These are phyloP conservation scores for Solanum bulbocastanum DNA, from an alignment of 257 asterid genomes.

Conservation along the genomic window DNA sequence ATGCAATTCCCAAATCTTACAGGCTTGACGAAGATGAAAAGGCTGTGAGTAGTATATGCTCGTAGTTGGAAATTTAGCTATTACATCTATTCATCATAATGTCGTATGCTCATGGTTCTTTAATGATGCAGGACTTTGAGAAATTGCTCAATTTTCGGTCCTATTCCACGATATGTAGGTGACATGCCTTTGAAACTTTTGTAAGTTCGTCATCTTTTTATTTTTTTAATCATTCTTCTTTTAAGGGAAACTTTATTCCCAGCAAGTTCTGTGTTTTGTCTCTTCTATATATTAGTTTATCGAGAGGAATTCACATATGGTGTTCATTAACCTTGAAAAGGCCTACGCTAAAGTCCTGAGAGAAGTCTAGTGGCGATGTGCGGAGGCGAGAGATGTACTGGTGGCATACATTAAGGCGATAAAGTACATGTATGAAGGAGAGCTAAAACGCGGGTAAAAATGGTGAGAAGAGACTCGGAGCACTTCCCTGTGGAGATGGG, in stretches of 20 bases:
- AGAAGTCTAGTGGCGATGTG: no score
- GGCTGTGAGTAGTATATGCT: constrained; percentile 42
- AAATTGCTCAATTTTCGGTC: constrained; percentile 66
- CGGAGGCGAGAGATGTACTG: no score
- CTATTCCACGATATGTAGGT: constrained; percentile 46
- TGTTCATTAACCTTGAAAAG: no score
- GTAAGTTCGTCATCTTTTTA: constrained; percentile 36
- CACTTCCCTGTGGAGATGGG: no score
- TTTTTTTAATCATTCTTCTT: background rate
- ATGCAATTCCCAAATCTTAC: constrained; percentile 45
- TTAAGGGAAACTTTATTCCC: background rate
- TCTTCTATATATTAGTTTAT: background rate
- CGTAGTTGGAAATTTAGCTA: background rate
- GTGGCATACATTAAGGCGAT: no score
- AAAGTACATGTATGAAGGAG: no score
- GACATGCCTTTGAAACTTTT: constrained; percentile 25
- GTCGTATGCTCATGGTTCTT: background rate
- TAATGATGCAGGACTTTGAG: constrained; percentile 53
- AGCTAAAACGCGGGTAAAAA: no score
- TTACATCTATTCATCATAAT: background rate
- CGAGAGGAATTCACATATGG: background rate
- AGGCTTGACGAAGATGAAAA: constrained; percentile 3
- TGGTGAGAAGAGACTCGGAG: no score
- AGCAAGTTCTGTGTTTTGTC: background rate
- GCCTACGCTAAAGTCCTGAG: no score